Evolutionary conservation across 345 rosid genomes (phyloP).

Genomic region (Rubroshorea leprosula): DNA sequence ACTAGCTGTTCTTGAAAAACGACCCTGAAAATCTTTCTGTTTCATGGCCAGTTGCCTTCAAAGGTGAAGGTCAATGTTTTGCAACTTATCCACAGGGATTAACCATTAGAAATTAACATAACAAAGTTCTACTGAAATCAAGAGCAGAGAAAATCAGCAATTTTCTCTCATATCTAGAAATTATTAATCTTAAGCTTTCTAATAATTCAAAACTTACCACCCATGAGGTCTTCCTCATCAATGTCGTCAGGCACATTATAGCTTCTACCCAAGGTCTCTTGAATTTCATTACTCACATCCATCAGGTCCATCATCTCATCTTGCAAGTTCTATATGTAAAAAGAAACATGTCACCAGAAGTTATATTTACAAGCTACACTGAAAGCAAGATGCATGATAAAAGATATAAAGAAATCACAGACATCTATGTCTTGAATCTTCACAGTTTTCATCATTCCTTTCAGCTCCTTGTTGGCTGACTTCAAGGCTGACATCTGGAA

Average conservation of each 20-base stretch:
- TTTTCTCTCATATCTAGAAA: not conserved
- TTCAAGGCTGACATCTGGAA: constrained; percentile 83
- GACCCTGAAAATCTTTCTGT: too few species aligned
- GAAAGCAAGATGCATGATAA: not conserved
- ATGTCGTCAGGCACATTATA: constrained; percentile 94
- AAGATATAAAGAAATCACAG: constrained; percentile 18
- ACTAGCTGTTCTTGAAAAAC: too few species aligned
- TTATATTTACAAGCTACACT: constrained; percentile 6
- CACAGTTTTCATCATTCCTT: constrained; percentile 99
- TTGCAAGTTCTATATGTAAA: constrained; percentile 67
- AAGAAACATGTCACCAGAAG: constrained; percentile 10
- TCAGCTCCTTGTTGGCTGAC: constrained; percentile 95
- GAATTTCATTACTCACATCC: constrained; percentile 95
- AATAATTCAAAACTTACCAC: constrained; percentile 46
- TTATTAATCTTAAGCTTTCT: not conserved
- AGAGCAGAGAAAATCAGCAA: too few species aligned
- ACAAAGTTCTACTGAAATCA: too few species aligned
- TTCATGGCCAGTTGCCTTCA: too few species aligned
- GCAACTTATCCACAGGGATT: too few species aligned
- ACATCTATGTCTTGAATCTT: constrained; percentile 97
- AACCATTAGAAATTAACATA: too few species aligned
- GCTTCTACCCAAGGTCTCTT: constrained; percentile 93
- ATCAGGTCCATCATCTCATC: constrained; percentile 99
- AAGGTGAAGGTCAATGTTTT: too few species aligned
- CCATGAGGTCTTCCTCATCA: constrained; percentile 97